A percentile compares a stretch with the other conserved stretches of the same genome.
phyloP scores from a whole-genome alignment of 176 grass and related monocot species.

The Carex kokanica region DNA sequence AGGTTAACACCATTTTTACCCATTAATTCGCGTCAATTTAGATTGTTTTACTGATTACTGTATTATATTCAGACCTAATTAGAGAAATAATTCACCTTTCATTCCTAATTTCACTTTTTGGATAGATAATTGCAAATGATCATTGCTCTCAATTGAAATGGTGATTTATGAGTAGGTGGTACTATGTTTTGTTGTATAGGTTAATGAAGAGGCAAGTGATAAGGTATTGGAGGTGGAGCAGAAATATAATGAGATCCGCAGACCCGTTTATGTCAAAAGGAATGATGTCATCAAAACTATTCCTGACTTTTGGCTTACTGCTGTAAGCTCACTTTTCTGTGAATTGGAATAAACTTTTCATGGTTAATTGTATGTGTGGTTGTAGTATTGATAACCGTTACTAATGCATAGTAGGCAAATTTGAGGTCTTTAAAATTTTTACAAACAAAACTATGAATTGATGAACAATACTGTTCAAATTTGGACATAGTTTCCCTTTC shows the following conservation, averaged over 20 bases:
- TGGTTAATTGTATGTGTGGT: neutral
- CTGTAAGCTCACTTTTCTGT: constrained; percentile 37
- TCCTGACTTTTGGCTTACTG: constrained; percentile 90
- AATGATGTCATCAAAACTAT: constrained; percentile 73
- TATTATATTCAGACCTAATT: neutral
- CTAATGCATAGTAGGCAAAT: neutral
- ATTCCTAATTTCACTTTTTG: neutral
- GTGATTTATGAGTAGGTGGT: too few relatives aligned
- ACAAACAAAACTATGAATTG: neutral
- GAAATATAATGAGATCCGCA: constrained; percentile 83
- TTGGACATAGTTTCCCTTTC: too few relatives aligned
- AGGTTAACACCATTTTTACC: constrained; percentile 24
- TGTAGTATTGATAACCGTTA: neutral
- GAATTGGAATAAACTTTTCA: neutral
- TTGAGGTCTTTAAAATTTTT: neutral
- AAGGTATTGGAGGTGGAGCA: constrained; percentile 87
- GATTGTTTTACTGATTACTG: neutral
- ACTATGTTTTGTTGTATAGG: constrained; percentile 29
- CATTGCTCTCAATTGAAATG: neutral
- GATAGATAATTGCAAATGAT: neutral
- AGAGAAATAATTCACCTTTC: neutral
- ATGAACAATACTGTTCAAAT: too few relatives aligned
- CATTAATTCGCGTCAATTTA: neutral
- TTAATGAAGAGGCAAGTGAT: constrained; percentile 87
- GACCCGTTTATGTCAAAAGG: constrained; percentile 57